These are phyloP conservation scores for Coemansia sp. DNA, from an alignment of 192 early-diverging fungal species.

Conservation along the genomic window DNA sequence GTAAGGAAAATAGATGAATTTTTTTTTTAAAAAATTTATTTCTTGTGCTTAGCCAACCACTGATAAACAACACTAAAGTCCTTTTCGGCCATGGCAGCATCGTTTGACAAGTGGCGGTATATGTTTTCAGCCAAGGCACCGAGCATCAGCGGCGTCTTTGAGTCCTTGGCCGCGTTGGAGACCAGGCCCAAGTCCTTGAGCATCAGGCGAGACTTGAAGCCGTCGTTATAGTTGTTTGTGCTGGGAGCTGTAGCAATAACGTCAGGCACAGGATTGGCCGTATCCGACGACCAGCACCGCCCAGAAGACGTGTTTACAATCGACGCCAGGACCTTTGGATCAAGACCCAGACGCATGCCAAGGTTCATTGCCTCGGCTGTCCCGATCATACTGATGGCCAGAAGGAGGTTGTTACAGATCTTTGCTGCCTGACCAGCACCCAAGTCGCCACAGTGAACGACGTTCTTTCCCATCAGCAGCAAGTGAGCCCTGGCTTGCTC, in stretches of 20 bases:
- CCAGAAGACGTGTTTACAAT: conserved; percentile 92
- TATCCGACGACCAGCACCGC: conserved; percentile 91
- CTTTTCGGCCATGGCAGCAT: conserved; percentile 67
- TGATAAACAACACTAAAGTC: conserved; percentile 85
- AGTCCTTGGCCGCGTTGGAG: conserved; percentile 82
- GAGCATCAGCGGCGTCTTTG: conserved; percentile 71
- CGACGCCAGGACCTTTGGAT: conserved; percentile 75
- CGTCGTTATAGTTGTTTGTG: conserved; percentile 79
- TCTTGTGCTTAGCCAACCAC: conserved; percentile 19
- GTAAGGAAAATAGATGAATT: too few species aligned
- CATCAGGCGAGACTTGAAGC: conserved; percentile 89
- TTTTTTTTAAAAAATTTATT: too few species aligned
- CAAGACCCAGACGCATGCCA: conserved; percentile 84
- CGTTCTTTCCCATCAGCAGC: conserved; percentile 84
- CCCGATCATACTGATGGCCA: conserved; percentile 94
- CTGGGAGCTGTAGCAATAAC: conserved; percentile 79
- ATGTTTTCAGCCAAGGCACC: conserved; percentile 80
- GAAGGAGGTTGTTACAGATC: conserved; percentile 96
- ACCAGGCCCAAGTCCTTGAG: conserved; percentile 93
- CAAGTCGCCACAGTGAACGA: conserved; percentile 79
- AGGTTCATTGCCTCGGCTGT: conserved; percentile 92
- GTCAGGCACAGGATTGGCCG: conserved; percentile 87
- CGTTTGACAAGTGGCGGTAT: conserved; percentile 73
- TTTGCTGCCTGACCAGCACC: conserved; percentile 93
- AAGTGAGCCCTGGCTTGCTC: conserved; percentile 64